These are phyloP conservation scores for Zymoseptoria ardabiliae DNA, from an alignment of 2,329 filamentous ascomycete genomes.

Conservation along the genomic window DNA sequence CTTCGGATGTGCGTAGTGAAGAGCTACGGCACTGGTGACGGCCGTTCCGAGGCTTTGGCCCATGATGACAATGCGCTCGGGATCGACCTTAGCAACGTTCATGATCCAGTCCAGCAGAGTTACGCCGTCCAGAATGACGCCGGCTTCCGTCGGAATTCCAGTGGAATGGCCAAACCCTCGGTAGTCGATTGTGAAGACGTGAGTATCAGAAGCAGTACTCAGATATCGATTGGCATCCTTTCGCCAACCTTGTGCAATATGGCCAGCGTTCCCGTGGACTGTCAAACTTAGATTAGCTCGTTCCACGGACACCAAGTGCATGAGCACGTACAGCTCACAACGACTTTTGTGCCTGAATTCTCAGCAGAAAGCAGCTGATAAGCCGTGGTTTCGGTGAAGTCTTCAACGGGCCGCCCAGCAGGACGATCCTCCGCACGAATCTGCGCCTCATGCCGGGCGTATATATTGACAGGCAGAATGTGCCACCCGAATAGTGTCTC, in stretches of 20 bases:
- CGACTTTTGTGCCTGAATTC: slow-evolving; percentile 45
- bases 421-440: slow-evolving; percentile 45
- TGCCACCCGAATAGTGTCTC: slow-evolving; percentile 86
- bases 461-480: slow-evolving; percentile 70
- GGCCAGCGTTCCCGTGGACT: slow-evolving; percentile 65
- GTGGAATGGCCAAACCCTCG: slow-evolving; percentile 78
- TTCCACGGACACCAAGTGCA: background rate
- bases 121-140: slow-evolving; percentile 71
- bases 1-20: slow-evolving; percentile 50
- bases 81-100: slow-evolving; percentile 54
- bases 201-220: slow-evolving; percentile 63
- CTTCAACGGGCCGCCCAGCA: slow-evolving; percentile 36
- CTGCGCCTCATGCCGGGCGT: slow-evolving; percentile 60
- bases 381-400: slow-evolving; percentile 42
- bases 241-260: slow-evolving; percentile 70
- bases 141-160: slow-evolving; percentile 71
- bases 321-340: slow-evolving; percentile 45
- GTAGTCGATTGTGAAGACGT: slow-evolving; percentile 86
- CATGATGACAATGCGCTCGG: slow-evolving; percentile 68
- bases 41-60: slow-evolving; percentile 88
- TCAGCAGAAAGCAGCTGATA: slow-evolving; percentile 45
- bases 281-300: slow-evolving; percentile 2
- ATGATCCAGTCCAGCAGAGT: slow-evolving; percentile 68
- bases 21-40: slow-evolving; percentile 65
- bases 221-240: slow-evolving; percentile 71